Percentiles rank a stretch among this genome's conserved stretches.
These are phyloP conservation scores for Trichaptum fuscoviolaceum DNA, from an alignment of 768 basidiomycete species.

Conservation along the genomic window DNA sequence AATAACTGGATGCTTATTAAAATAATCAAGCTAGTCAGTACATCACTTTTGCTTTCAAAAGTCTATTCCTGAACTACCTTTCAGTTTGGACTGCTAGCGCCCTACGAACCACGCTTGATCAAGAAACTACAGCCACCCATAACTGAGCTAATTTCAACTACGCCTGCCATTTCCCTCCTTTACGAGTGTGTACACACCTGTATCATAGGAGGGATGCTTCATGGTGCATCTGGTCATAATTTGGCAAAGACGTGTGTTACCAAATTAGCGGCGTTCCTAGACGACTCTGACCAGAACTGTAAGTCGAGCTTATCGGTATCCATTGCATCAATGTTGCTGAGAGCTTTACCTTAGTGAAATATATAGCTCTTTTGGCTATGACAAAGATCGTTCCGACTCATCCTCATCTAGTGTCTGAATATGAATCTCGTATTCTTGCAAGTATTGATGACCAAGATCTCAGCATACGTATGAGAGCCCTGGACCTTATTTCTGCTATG, in stretches of 20 bases:
- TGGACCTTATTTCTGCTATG: slow-evolving; percentile 93
- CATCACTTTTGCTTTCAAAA: neutral
- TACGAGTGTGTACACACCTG: slow-evolving; percentile 99
- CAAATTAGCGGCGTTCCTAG: slow-evolving; percentile 86
- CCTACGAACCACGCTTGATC: slow-evolving; percentile 88
- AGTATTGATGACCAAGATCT: slow-evolving; percentile 92
- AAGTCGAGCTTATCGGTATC: slow-evolving; percentile 27
- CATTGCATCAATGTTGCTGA: slow-evolving; percentile 11
- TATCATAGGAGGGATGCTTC: slow-evolving; percentile 95
- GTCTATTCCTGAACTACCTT: neutral
- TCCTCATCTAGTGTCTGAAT: slow-evolving; percentile 82
- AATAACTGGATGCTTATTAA: slow-evolving; percentile 99
- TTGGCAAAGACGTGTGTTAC: slow-evolving; percentile 87
- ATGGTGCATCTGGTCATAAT: slow-evolving; percentile 66
- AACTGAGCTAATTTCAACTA: slow-evolving; percentile 92
- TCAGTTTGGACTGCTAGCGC: slow-evolving; percentile 90
- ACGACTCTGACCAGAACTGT: slow-evolving; percentile 96
- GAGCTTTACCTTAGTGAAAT: slow-evolving; percentile 67
- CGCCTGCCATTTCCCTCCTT: slow-evolving; percentile 89
- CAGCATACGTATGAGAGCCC: slow-evolving; percentile 91
- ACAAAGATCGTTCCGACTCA: slow-evolving; percentile 93
- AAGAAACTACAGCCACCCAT: slow-evolving; percentile 93
- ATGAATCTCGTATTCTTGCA: slow-evolving; percentile 85
- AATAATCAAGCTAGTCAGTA: slow-evolving; percentile 82
- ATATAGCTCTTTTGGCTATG: slow-evolving; percentile 92